These are phyloP conservation scores for Saccharomycopsis selenospora DNA, from an alignment of 805 yeast genomes.

Conservation along the genomic window DNA sequence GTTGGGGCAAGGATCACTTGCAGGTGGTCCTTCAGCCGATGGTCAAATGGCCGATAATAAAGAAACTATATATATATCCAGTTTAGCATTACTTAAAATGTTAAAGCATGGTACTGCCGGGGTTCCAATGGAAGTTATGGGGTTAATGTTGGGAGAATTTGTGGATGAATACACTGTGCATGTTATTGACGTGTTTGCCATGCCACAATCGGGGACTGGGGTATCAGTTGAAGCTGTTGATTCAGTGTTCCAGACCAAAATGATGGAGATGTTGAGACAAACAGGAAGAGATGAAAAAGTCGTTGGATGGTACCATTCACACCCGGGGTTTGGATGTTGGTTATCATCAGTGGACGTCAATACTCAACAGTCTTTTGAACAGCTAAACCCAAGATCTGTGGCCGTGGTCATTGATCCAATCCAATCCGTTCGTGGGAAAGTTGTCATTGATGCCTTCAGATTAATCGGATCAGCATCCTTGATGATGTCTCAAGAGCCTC, in stretches of 20 bases:
- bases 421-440: constrained; percentile 97
- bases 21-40: constrained; percentile 49
- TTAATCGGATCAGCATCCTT: constrained; percentile 79
- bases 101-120: constrained; percentile 95
- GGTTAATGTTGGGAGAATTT: constrained; percentile 96
- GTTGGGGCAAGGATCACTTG: constrained; percentile 35
- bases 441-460: constrained; percentile 97
- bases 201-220: constrained; percentile 99
- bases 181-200: constrained; percentile 96
- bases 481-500: constrained; percentile 96
- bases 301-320: constrained; percentile 99
- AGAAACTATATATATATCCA: constrained; percentile 93
- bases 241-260: constrained; percentile 95
- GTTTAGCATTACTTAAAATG: constrained; percentile 92
- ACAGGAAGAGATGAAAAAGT: constrained; percentile 99
- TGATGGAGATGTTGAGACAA: constrained; percentile 99
- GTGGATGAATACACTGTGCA: constrained; percentile 96
- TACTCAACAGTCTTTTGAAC: constrained; percentile 97
- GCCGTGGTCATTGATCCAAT: constrained; percentile 99
- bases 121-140: constrained; percentile 89
- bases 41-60: constrained; percentile 88
- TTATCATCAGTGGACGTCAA: constrained; percentile 93
- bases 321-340: constrained; percentile 99
- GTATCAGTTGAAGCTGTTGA: constrained; percentile 99
- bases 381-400: constrained; percentile 89